A percentile compares a stretch with the other conserved stretches of the same genome.
phyloP scores from a whole-genome alignment of 768 basidiomycete species.

The Auriculariales sp. region DNA sequence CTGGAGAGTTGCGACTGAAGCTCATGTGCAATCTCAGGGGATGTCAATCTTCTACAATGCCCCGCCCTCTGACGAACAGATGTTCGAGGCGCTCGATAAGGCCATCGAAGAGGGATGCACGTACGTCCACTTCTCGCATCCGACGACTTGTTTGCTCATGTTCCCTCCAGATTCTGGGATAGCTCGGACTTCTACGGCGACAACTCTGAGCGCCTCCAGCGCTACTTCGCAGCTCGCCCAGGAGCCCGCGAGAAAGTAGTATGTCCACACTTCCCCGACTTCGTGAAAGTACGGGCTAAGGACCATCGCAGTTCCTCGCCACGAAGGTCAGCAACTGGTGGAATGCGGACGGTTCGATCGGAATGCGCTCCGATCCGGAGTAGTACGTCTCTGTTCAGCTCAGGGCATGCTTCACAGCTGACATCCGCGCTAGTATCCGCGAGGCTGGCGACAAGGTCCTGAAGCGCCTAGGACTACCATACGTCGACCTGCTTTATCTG shows the following conservation, averaged over 20 bases:
- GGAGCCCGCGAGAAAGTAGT: background rate
- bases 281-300: background rate
- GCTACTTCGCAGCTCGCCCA: background rate
- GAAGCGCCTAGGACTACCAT: background rate
- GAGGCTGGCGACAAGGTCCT: background rate
- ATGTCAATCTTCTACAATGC: background rate
- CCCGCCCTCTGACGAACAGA: background rate
- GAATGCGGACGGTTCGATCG: background rate
- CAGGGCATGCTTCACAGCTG: background rate
- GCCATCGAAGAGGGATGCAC: conserved; percentile 2
- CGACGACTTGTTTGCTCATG: too few species aligned
- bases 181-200: conserved; percentile 1
- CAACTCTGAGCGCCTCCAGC: conserved; percentile 1
- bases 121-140: too few species aligned
- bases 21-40: background rate
- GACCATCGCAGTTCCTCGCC: background rate
- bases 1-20: too few species aligned
- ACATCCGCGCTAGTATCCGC: background rate
- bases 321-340: conserved; percentile 1
- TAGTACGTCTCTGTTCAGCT: background rate
- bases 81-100: background rate
- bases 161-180: too few species aligned
- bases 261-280: background rate
- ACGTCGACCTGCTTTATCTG: conserved; percentile 17
- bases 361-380: background rate